phyloP scores from a whole-genome alignment of 1,284 basidiomycete species.

The Lentinula novae-zelandiae region DNA sequence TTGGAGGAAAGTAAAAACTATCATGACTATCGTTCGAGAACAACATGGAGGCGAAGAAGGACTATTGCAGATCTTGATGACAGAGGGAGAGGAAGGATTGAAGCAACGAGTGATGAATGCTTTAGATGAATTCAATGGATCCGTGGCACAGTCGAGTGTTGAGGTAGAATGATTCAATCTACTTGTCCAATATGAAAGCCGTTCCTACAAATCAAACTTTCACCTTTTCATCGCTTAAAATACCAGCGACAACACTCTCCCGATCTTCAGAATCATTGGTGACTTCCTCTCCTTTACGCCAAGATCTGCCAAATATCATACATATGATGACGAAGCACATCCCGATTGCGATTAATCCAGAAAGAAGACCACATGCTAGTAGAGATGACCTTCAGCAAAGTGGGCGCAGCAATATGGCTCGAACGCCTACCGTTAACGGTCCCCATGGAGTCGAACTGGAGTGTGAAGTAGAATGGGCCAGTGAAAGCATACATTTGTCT shows the following conservation, averaged over 20 bases:
- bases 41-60: conserved; percentile 35
- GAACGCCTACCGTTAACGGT: background rate
- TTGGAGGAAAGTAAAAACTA: conserved; percentile 43
- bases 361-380: conserved; percentile 1
- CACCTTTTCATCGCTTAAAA: background rate
- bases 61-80: conserved; percentile 27
- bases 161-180: too few species aligned
- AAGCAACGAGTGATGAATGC: conserved; percentile 27
- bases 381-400: background rate
- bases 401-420: background rate
- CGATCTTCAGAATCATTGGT: background rate
- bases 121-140: conserved; percentile 12
- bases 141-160: background rate
- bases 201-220: background rate
- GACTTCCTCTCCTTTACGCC: background rate
- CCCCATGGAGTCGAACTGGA: conserved; percentile 1
- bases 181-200: too few species aligned
- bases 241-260: background rate
- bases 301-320: conserved; percentile 4
- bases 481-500: conserved; percentile 8
- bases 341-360: background rate
- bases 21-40: conserved; percentile 46
- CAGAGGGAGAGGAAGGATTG: conserved; percentile 28
- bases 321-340: background rate
- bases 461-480: conserved; percentile 5